Evolutionary conservation across 2,329 filamentous ascomycete genomes (phyloP), one percentile per base, ranked within the genome.

Genomic region (Parastagonospora avenae): DNA sequence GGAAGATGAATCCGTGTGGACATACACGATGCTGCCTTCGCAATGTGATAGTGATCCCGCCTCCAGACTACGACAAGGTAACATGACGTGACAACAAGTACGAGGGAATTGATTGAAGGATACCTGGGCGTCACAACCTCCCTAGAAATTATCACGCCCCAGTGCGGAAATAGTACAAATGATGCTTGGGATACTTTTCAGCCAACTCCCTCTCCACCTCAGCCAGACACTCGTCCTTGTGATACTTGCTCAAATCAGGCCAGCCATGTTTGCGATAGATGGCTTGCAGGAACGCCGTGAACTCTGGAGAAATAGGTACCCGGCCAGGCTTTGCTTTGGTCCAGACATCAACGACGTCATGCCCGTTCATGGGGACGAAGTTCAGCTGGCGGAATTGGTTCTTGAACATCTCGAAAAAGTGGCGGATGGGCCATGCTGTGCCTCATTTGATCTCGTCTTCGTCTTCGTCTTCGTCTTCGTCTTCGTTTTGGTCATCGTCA

Each of bases 361-460:
- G 4, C 6, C 15, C 6, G 27, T 29, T 36, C 11, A 19, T 46
- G 5, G 15, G 35, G 12, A 42, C 9, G 37, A 46, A 50, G 27
- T 50, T 31, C 12, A 46, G 14, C 19, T 42, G 29, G 24, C 36
- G 36, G 28, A 36, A 50, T 8, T 46, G 48, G 29, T 46, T 42
- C 27, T 50, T 50, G 8, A 42, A 30, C 42, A 37, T 50, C 42
- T 46, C 48, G 14, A 46, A 46, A 14, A 50, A 46, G 16, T 50
- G 11, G 19, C 42, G 16, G 9, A 50, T 14, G 4, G 15, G 35
- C 48, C 42, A 42, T 27, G 36, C 27, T 35, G 42, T 8, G n/a
- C 42, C 41, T 28, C 47, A 50, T 15, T 16, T 27, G 16, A 38
- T 12, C 4, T 38, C 40, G 15, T 40, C 36, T 2, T 45, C 35